These are phyloP conservation scores for Calocybe gambosa DNA, from an alignment of 1,284 basidiomycete species.

Conservation along the genomic window DNA sequence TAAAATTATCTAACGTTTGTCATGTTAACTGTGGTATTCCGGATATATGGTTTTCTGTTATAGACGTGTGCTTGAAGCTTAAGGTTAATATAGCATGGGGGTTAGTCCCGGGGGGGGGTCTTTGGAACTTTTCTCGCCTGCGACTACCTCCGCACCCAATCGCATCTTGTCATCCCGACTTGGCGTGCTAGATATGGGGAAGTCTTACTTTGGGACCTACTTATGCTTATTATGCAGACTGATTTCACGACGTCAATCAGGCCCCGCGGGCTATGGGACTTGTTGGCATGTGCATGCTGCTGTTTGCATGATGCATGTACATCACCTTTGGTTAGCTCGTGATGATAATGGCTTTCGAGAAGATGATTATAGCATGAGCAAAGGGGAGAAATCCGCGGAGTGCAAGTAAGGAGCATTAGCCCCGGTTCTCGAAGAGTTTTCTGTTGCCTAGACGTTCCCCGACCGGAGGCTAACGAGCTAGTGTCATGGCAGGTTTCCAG, in stretches of 20 bases:
- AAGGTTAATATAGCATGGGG: too few species aligned
- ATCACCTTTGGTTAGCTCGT: slow-evolving; percentile 6
- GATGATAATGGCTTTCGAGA: slow-evolving; percentile 4
- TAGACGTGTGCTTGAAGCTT: background rate
- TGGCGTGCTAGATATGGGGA: background rate
- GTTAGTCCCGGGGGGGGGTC: too few species aligned
- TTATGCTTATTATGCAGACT: background rate
- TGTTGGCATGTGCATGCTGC: background rate
- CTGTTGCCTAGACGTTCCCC: slow-evolving; percentile 7
- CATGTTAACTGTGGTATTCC: background rate
- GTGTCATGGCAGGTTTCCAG: background rate
- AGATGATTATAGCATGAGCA: background rate
- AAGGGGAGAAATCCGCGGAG: slow-evolving; percentile 8
- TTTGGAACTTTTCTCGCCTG: too few species aligned
- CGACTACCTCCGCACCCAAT: too few species aligned
- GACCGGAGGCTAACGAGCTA: background rate
- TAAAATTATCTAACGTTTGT: slow-evolving; percentile 6
- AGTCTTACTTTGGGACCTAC: background rate
- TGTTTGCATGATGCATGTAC: background rate
- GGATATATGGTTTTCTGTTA: background rate
- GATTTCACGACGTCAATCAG: background rate
- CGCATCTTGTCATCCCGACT: too few species aligned
- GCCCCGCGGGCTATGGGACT: slow-evolving; percentile 3
- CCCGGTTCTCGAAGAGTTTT: slow-evolving; percentile 1
- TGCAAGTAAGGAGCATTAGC: slow-evolving; percentile 3